Base-by-base conservation (phyloP, 805 yeast species). In the Candida easanensis region DNA sequence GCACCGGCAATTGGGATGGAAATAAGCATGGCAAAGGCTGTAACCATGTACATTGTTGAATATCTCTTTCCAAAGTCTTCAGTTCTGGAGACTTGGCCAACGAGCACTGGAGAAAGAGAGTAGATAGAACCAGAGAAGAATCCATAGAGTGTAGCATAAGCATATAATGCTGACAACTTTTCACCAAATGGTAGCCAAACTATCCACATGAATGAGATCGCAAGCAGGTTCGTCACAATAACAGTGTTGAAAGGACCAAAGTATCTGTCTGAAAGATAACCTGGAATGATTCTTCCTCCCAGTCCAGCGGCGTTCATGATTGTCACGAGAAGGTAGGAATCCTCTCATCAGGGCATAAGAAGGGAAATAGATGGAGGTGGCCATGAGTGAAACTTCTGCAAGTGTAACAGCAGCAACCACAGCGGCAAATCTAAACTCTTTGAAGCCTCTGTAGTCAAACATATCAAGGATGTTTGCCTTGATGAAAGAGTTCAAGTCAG, bases 21-120 rank as follows among this genome's bases (percentile, higher is more conserved):
- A 14, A 74, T 68, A 22, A 79, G 61, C 25, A 70, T 65, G 14
- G 73, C 66, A 42, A 79, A 64, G 2, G 87, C 74, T 11, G 77
- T 79, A 52, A 79, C 61, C 35, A 79, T 72, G 58, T 80, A 82
- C 52, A 79, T 71, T 0, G 82, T 71, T 2, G 82, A 73, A 55
- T 76, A 78, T 16, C 80, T 67, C 51, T 72, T 71, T 7, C 82
- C 83, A 54, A 77, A 77, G 48, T 70, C 73, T 35, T 72, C 73
- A 2, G 76, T 71, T 40, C 74, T 71, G 15, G 83, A 76, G 27
- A 81, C 76, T 39, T 76, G 79, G 1, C 81, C 82, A 28, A 77
- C 66, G 51, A 84, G 76, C 3, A 76, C 79, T 2, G 85, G 84
- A 14, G 79, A 73, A 35, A 80, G 54, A 3, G 84, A 71, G 38